These are phyloP conservation scores for Trichoderma gracile DNA, from an alignment of 2,329 filamentous ascomycete genomes.

Conservation along the genomic window DNA sequence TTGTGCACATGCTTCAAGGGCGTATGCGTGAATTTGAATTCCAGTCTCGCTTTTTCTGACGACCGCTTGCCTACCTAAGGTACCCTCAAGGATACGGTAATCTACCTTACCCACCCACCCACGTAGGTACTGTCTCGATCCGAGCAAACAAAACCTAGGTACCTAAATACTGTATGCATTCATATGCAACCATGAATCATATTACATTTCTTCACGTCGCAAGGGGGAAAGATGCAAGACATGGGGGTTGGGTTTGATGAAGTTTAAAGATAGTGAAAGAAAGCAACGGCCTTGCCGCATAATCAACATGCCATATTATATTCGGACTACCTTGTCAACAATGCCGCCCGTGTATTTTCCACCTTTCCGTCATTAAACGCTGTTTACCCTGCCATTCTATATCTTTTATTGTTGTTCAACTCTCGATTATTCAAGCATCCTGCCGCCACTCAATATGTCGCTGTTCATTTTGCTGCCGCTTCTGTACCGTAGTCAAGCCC, in stretches of 20 bases:
- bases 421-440: constrained; percentile 35
- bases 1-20: too few relatives aligned
- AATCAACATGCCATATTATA: constrained; percentile 25
- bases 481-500: neutral
- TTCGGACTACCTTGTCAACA: constrained; percentile 23
- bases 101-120: too few relatives aligned
- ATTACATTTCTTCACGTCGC: neutral
- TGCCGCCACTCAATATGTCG: constrained; percentile 11
- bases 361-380: constrained; percentile 25
- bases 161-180: too few relatives aligned
- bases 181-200: neutral
- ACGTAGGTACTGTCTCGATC: too few relatives aligned
- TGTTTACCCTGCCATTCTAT: constrained; percentile 29
- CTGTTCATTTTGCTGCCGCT: constrained; percentile 14
- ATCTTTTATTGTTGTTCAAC: constrained; percentile 32
- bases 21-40: too few relatives aligned
- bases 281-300: neutral
- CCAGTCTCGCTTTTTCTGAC: too few relatives aligned
- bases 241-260: too few relatives aligned
- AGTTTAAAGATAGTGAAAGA: too few relatives aligned
- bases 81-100: too few relatives aligned
- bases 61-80: too few relatives aligned
- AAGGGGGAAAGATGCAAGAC: too few relatives aligned
- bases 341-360: constrained; percentile 22
- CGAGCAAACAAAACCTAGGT: too few relatives aligned